These are phyloP conservation scores for Violaceomyces palustris DNA, from an alignment of 1,284 basidiomycete genomes.

Conservation along the genomic window DNA sequence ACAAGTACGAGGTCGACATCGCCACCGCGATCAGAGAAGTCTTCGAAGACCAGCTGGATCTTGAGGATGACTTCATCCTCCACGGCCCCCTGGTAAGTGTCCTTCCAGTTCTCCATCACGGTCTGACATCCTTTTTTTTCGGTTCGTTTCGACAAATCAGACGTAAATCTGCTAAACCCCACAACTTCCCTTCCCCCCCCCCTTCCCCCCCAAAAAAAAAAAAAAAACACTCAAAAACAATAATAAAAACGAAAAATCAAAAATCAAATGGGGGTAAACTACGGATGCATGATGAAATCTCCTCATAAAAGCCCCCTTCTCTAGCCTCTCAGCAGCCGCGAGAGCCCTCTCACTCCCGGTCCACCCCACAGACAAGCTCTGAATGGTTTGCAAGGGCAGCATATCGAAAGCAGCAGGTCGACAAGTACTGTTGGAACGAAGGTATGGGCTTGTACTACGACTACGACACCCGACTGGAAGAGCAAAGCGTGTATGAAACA, in stretches of 20 bases:
- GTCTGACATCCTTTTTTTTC: no score
- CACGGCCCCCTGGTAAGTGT: constrained; percentile 33
- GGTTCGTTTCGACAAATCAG: no score
- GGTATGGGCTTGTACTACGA: constrained; percentile 91
- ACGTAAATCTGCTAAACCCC: no score
- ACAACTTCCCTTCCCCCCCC: no score
- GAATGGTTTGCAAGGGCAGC: constrained; percentile 51
- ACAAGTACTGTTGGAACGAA: constrained; percentile 95
- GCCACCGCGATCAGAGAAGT: constrained; percentile 76
- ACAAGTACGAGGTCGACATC: constrained; percentile 61
- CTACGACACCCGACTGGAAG: constrained; percentile 84
- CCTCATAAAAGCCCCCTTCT: no score
- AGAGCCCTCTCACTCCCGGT: constrained; percentile 63
- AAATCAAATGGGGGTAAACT: no score
- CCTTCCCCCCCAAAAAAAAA: no score
- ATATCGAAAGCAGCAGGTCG: constrained; percentile 63
- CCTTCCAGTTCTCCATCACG: no score
- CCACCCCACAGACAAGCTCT: constrained; percentile 44
- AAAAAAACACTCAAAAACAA: no score
- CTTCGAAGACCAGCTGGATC: constrained; percentile 81
- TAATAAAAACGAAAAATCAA: no score
- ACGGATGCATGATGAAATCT: no score
- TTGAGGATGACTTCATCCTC: constrained; percentile 77
- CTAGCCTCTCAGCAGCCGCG: constrained; percentile 18
- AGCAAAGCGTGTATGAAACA: constrained; percentile 88